Conservation (phyloP, 192 early-diverging fungal genomes). For the Coemansia sp. region DNA sequence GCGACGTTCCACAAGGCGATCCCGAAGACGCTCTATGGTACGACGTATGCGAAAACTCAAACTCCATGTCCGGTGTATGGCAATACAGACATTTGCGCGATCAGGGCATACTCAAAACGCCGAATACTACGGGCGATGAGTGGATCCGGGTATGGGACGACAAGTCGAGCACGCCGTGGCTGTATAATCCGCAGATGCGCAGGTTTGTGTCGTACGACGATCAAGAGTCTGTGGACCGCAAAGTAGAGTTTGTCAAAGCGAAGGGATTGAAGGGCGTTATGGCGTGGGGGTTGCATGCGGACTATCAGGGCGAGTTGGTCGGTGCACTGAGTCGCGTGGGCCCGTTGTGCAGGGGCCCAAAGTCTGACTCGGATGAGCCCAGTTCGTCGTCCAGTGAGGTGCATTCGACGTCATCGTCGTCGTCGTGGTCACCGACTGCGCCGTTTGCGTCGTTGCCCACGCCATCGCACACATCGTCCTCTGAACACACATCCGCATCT, state of each 20-base stretch:
- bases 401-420: neutral
- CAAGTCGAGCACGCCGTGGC: constrained; percentile 56
- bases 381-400: neutral
- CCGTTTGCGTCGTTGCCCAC: constrained; percentile 27
- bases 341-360: constrained; percentile 38
- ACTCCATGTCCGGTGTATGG: constrained; percentile 60
- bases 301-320: constrained; percentile 60
- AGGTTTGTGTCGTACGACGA: constrained; percentile 80
- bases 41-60: constrained; percentile 48
- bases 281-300: constrained; percentile 57
- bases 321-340: constrained; percentile 23
- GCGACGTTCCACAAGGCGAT: constrained; percentile 60
- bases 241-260: constrained; percentile 58
- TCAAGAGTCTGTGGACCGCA: constrained; percentile 60
- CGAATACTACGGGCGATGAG: constrained; percentile 50
- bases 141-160: constrained; percentile 63
- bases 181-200: constrained; percentile 58
- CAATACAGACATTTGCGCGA: constrained; percentile 60
- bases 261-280: constrained; percentile 65
- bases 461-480: neutral
- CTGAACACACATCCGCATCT: neutral
- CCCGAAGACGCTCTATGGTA: constrained; percentile 47
- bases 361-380: constrained; percentile 19
- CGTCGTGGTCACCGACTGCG: constrained; percentile 21
- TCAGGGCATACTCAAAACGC: constrained; percentile 51